These are phyloP conservation scores for Bipolaris cookei DNA, from an alignment of 2,329 filamentous ascomycete species.

Conservation along the genomic window DNA sequence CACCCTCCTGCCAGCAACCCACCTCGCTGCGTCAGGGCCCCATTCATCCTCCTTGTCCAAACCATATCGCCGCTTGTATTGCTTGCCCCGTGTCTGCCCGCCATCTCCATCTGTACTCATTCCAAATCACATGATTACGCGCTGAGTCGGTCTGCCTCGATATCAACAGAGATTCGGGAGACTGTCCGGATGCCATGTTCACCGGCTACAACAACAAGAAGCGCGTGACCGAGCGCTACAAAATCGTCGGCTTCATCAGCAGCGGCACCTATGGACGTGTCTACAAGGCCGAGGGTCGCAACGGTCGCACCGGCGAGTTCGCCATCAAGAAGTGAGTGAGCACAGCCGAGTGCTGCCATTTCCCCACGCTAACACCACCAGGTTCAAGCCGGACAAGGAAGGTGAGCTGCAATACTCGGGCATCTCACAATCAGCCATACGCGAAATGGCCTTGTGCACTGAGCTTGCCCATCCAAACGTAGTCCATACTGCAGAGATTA, in stretches of 20 bases:
- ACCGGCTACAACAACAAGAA: slow-evolving; percentile 72
- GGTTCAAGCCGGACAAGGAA: slow-evolving; percentile 97
- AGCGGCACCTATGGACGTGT: slow-evolving; percentile 97
- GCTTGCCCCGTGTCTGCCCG: slow-evolving; percentile 25
- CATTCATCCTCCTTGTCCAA: slow-evolving; percentile 3
- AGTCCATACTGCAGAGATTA: slow-evolving; percentile 90
- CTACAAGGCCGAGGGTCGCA: slow-evolving; percentile 87
- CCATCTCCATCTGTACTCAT: neutral
- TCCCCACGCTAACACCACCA: slow-evolving; percentile 39
- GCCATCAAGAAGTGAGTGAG: slow-evolving; percentile 88
- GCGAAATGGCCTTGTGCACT: slow-evolving; percentile 96
- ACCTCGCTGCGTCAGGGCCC: neutral
- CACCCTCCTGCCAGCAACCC: neutral
- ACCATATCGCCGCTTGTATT: slow-evolving; percentile 20
- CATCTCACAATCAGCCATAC: slow-evolving; percentile 94
- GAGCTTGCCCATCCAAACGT: slow-evolving; percentile 89
- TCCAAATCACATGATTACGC: neutral
- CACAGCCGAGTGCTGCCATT: slow-evolving; percentile 1
- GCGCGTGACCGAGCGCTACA: slow-evolving; percentile 89
- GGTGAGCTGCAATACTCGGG: slow-evolving; percentile 97
- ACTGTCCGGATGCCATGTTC: slow-evolving; percentile 48
- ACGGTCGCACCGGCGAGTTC: slow-evolving; percentile 79
- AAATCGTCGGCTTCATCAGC: slow-evolving; percentile 97
- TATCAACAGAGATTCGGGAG: slow-evolving; percentile 29
- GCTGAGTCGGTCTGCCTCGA: slow-evolving; percentile 8